A percentile compares a stretch with the other conserved stretches of the same genome.
Evolutionary conservation across 2,329 filamentous ascomycete species (phyloP).

Genomic region (Macroventuria anomochaeta): DNA sequence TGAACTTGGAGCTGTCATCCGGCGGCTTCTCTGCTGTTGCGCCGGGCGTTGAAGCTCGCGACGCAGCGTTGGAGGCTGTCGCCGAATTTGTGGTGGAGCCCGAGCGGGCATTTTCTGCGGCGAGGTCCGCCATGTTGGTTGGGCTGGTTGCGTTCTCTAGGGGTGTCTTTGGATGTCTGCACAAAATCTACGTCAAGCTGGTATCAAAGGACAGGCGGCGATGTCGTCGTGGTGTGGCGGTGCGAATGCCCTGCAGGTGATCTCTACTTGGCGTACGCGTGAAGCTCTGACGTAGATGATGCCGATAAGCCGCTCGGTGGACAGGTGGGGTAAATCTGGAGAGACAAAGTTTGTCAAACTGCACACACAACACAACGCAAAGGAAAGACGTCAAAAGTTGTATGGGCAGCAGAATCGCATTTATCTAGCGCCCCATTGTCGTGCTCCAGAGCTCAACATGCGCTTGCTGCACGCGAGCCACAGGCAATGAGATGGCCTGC

Average conservation of each 20-base stretch:
- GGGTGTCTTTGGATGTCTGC: background rate
- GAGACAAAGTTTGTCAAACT: conserved; percentile 2
- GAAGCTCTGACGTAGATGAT: conserved; percentile 38
- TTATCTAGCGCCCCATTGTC: conserved; percentile 32
- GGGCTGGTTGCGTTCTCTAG: conserved; percentile 9
- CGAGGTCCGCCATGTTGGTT: conserved; percentile 41
- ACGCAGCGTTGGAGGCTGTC: conserved; percentile 43
- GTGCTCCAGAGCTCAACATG: conserved; percentile 24
- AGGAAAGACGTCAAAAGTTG: background rate
- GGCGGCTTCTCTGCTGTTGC: conserved; percentile 60
- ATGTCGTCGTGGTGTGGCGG: conserved; percentile 25
- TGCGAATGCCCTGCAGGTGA: conserved; percentile 21
- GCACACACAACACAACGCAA: conserved; percentile 6
- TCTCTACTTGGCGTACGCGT: conserved; percentile 10
- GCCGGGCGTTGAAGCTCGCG: conserved; percentile 45
- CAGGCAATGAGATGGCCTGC: conserved; percentile 33
- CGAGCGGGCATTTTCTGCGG: conserved; percentile 35
- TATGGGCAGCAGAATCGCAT: conserved; percentile 16
- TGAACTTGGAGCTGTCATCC: conserved; percentile 87
- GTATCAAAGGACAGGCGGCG: conserved; percentile 6
- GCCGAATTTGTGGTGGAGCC: conserved; percentile 35
- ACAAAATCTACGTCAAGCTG: conserved; percentile 4
- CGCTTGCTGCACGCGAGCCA: conserved; percentile 28
- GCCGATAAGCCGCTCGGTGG: conserved; percentile 24
- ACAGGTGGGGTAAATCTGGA: conserved; percentile 21